Evolutionary conservation across 148 eudicot genomes (phyloP).

Genomic region (Camellia lanceoleosa): DNA sequence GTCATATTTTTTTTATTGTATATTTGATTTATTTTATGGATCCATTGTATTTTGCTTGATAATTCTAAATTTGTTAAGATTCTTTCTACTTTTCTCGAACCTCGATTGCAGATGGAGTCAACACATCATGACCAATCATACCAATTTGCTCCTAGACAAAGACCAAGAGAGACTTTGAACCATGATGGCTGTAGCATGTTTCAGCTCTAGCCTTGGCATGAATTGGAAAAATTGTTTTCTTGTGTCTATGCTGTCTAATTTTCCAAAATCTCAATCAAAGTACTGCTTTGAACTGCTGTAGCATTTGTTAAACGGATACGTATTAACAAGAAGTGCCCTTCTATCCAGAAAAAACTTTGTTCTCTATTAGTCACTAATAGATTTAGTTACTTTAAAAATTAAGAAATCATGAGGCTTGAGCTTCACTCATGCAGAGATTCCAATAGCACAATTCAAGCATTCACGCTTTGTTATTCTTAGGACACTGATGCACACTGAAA

Average conservation of each 20-base stretch:
- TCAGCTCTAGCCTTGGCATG: constrained; percentile 7
- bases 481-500: not conserved
- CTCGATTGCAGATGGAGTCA: not conserved
- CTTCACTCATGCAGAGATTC: not conserved
- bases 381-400: no score
- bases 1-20: not conserved
- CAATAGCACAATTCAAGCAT: not conserved
- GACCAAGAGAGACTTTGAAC: constrained; percentile 6
- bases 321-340: not conserved
- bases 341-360: no score
- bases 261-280: not conserved
- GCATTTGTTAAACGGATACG: not conserved
- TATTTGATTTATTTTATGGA: not conserved
- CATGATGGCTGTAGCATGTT: not conserved
- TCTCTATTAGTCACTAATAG: no score
- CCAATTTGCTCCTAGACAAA: not conserved
- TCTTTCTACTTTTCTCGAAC: not conserved
- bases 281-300: not conserved
- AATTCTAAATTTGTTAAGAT: no score
- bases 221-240: not conserved
- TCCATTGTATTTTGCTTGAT: not conserved
- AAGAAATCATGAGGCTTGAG: not conserved
- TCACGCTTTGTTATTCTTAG: not conserved
- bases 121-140: not conserved
- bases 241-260: not conserved